Evolutionary conservation across 331 rosid genomes (phyloP).

Genomic region (Prunus yedoensis): DNA sequence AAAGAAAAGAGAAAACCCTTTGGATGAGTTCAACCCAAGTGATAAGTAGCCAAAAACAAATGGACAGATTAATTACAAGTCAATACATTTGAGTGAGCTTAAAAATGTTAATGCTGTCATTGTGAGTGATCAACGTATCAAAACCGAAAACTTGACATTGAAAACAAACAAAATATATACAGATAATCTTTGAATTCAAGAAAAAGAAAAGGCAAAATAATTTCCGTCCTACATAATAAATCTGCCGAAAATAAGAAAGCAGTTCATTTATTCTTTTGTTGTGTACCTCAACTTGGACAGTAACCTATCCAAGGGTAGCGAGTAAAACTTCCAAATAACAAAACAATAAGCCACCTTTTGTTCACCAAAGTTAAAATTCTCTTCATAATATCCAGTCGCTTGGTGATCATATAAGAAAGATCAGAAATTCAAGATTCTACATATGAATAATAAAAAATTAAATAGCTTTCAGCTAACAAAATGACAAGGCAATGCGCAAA

Average conservation of each 20-base stretch:
- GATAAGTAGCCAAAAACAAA: not conserved
- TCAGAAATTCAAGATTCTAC: not conserved
- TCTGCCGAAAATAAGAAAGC: not conserved
- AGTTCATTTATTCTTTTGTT: not conserved
- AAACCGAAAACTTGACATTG: not conserved
- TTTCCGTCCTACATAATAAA: not conserved
- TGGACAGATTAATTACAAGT: not conserved
- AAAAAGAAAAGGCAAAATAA: not conserved
- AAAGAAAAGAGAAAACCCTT: not conserved
- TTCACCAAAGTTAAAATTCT: not conserved
- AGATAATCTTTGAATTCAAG: not conserved
- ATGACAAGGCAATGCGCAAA: no score
- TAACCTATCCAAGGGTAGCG: no score
- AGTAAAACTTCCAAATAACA: not conserved
- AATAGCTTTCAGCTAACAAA: not conserved
- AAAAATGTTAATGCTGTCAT: not conserved
- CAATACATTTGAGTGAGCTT: not conserved
- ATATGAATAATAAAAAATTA: not conserved
- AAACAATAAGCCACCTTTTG: not conserved
- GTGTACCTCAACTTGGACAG: not conserved
- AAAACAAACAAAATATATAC: not conserved
- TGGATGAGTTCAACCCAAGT: not conserved
- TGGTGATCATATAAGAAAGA: not conserved
- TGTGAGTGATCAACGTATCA: not conserved
- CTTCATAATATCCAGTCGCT: not conserved